phyloP scores from a whole-genome alignment of 768 basidiomycete genomes.

The Mycena polygramma region DNA sequence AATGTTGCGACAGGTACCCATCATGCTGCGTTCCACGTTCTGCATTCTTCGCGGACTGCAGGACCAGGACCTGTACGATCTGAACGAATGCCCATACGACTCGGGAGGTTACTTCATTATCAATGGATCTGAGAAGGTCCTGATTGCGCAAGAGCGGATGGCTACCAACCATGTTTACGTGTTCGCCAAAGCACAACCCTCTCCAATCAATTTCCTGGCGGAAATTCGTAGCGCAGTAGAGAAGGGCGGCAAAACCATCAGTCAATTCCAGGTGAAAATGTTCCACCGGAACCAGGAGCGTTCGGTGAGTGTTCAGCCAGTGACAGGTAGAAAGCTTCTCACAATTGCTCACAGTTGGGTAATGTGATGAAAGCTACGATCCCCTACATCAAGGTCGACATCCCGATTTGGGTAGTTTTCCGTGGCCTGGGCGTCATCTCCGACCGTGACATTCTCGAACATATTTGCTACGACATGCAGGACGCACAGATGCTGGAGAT shows the following conservation, averaged over 20 bases:
- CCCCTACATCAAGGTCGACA: slow-evolving; percentile 98
- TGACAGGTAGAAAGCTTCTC: slow-evolving; percentile 26
- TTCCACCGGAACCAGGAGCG: slow-evolving; percentile 92
- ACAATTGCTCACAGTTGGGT: slow-evolving; percentile 65
- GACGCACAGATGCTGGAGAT: slow-evolving; percentile 97
- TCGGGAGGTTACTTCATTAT: slow-evolving; percentile 99
- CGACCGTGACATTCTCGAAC: slow-evolving; percentile 96
- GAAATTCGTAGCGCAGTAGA: slow-evolving; percentile 98
- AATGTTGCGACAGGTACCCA: slow-evolving; percentile 78
- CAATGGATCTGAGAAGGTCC: slow-evolving; percentile 99
- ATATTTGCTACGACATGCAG: slow-evolving; percentile 98
- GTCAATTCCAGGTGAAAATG: slow-evolving; percentile 98
- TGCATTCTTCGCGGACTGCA: slow-evolving; percentile 88
- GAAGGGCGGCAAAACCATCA: slow-evolving; percentile 98
- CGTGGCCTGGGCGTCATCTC: slow-evolving; percentile 97
- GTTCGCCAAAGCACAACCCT: slow-evolving; percentile 97
- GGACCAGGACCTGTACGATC: slow-evolving; percentile 86
- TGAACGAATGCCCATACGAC: slow-evolving; percentile 99
- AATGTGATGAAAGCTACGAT: slow-evolving; percentile 97
- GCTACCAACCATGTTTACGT: slow-evolving; percentile 99
- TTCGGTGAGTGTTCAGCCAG: slow-evolving; percentile 67
- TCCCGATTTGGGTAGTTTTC: slow-evolving; percentile 99
- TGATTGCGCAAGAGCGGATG: slow-evolving; percentile 99
- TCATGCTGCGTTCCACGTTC: slow-evolving; percentile 97
- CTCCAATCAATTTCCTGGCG: slow-evolving; percentile 94